Base-by-base conservation (phyloP, 495 filamentous ascomycete species). In the Neurospora sp. region DNA sequence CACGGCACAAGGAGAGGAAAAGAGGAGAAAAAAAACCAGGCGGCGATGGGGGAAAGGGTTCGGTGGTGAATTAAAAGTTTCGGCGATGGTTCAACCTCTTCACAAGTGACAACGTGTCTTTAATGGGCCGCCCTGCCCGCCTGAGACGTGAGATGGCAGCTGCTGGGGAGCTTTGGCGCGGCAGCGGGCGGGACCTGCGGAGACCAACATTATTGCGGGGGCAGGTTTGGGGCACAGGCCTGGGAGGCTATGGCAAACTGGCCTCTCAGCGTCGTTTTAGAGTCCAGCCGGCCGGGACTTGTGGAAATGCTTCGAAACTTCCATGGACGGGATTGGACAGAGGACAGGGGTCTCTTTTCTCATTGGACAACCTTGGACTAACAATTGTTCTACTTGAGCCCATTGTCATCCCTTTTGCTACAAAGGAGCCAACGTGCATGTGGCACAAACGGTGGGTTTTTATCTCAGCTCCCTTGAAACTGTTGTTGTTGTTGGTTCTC, bases 1-100 rank as follows among this genome's bases (percentile, higher is more conserved):
- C 81, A 84, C 78, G 82, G 85, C 82, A 83, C 77, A 77, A 82
- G 74, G 78, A 76, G 76, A 74, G 77, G 79, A 78, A 80, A 77
- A 77, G 74, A 41, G 74, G 76, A 77, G 77, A 35, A 35, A 80
- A 77, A 76, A 44, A 60, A 8, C 0, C 12, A 62, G 1, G 10
- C 46, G 9, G 46, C 20, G 46, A 60, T 60, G 49, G 49, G 20
- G 49, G 49, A 7, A 54, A 14, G 6, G 54, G 54, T 35, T 35
- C 54, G 72, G 78, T 80, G 75, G 74, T 78, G 77, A 79, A 79
- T 80, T 82, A 80, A 78, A 80, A 78, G 77, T 74, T 38, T 75
- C 74, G 71, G 74, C 74, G 39, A 16, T 31, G 23, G 73, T 73
- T 66, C 71, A 75, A 76, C 73, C 75, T 77, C 75, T 37, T 66